A percentile compares a stretch with the other conserved stretches of the same genome.
phyloP scores from a whole-genome alignment of 345 rosid species.

The Diplotaxis tenuifolia region DNA sequence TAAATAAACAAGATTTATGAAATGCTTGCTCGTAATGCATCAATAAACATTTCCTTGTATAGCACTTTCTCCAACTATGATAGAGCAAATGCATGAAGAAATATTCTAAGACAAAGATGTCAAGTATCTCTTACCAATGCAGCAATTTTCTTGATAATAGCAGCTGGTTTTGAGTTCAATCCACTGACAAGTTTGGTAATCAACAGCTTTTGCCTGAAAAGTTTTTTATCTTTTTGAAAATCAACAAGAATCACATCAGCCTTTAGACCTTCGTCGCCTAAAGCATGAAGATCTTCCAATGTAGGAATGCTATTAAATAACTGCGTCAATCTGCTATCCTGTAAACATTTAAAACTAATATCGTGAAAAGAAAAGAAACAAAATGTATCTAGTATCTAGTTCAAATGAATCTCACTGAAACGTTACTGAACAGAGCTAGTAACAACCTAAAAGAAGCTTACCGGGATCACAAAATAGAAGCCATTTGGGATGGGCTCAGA shows the following conservation, averaged over 20 bases:
- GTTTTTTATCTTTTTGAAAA: slow-evolving; percentile 78
- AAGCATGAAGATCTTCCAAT: slow-evolving; percentile 78
- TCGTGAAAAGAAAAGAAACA: not conserved
- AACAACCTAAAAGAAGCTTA: slow-evolving; percentile 36
- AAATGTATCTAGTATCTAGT: not conserved
- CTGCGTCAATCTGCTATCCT: slow-evolving; percentile 88
- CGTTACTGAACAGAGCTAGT: not conserved
- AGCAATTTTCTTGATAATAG: slow-evolving; percentile 84
- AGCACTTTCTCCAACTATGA: not conserved
- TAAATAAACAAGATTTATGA: slow-evolving; percentile 14
- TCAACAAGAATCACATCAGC: too few species aligned
- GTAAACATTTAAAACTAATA: slow-evolving; percentile 12
- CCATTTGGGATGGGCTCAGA: slow-evolving; percentile 85
- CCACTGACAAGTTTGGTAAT: slow-evolving; percentile 74
- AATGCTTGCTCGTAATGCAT: slow-evolving; percentile 12
- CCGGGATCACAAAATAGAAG: slow-evolving; percentile 79
- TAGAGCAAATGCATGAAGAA: slow-evolving; percentile 1
- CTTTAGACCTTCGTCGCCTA: slow-evolving; percentile 69
- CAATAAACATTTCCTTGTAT: slow-evolving; percentile 1
- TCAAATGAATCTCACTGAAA: not conserved
- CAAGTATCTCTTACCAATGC: slow-evolving; percentile 65
- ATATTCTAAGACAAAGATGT: not conserved
- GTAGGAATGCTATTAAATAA: slow-evolving; percentile 70
- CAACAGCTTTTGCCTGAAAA: slow-evolving; percentile 84
- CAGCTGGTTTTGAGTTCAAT: slow-evolving; percentile 82